Base-by-base conservation (phyloP, 2,329 filamentous ascomycete genomes). In the Colletotrichum kahawae region DNA sequence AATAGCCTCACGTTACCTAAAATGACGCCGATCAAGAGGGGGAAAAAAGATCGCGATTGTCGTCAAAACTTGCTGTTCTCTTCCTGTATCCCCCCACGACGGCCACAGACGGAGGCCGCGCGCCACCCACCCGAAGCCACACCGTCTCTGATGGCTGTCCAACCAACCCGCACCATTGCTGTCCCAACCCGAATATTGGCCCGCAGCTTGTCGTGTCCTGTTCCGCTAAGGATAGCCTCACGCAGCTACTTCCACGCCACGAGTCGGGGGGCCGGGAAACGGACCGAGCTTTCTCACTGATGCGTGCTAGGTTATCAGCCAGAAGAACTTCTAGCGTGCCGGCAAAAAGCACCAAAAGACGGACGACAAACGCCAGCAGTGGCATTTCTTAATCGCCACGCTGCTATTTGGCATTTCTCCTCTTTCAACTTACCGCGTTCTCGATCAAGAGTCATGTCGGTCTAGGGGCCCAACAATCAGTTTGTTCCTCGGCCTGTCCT, bases 91-190 rank as follows among this genome's bases (percentile, higher is more conserved):
- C 69, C 51, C 63, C 68, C 56, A 72, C 60, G 43, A 29, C 63
- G 34, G 24, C 63, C 14, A 66, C 69, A 38, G 38, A 36, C 43
- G 59, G 29, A 48, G 62, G 14, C 65, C 60, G 69, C 43, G 57
- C 66, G 71, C 71, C 71, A 64, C 64, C 66, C 29, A 48, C 69
- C 69, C 56, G 69, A 64, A 73, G 73, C 69, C 64, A 73, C 48
- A 21, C 73, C 56, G 63, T 68, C 57, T 34, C 51, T 67, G 63
- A 75, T 48, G 63, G 43, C 56, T 68, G 69, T 67, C 48, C 48
- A 64, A 73, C 59, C 38, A 34, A 33, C 38, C 59, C 38, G 62
- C 62, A 54, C 62, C 33, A 56, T 62, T 24, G 43, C 62, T 65
- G 38, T 63, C 24, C 16, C 29, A 70, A 54, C 18, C 67, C 54